These are phyloP conservation scores for Westerdykella sp. DNA, from an alignment of 2,329 filamentous ascomycete genomes.

Conservation along the genomic window DNA sequence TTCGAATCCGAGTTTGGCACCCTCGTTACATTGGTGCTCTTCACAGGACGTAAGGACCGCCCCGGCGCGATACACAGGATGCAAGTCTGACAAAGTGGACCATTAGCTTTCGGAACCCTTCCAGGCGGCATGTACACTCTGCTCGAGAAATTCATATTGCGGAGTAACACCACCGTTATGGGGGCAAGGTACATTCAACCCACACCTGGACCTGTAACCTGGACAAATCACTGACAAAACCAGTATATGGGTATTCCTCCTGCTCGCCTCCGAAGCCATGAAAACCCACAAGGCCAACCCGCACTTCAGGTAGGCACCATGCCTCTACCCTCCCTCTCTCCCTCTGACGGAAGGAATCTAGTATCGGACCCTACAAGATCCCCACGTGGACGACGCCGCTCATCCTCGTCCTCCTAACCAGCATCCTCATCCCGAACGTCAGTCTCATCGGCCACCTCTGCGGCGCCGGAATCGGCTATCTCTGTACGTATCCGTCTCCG, in stretches of 20 bases:
- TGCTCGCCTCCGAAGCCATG: constrained; percentile 78
- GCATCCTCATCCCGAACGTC: constrained; percentile 70
- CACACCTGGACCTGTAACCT: not conserved
- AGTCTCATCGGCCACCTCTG: constrained; percentile 83
- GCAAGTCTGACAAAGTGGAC: constrained; percentile 14
- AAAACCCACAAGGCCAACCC: constrained; percentile 80
- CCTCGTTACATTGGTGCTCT: constrained; percentile 76
- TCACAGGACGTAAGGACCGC: constrained; percentile 71
- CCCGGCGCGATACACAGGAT: constrained; percentile 42
- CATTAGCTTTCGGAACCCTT: constrained; percentile 46
- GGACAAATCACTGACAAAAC: not conserved
- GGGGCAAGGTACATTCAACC: constrained; percentile 64
- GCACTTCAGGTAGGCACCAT: constrained; percentile 53
- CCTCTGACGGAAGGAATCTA: constrained; percentile 19
- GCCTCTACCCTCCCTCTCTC: constrained; percentile 39
- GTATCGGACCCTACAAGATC: constrained; percentile 60
- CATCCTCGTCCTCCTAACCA: constrained; percentile 66
- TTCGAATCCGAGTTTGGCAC: constrained; percentile 94
- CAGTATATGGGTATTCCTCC: constrained; percentile 88
- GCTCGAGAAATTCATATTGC: constrained; percentile 67
- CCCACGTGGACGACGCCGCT: constrained; percentile 90
- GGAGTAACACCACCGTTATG: constrained; percentile 65
- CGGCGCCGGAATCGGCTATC: constrained; percentile 76
- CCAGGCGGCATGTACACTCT: constrained; percentile 77
- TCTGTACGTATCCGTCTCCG: constrained; percentile 54